Evolutionary conservation across 257 asterid species (phyloP).

Genomic region (Capsicum chinense): DNA sequence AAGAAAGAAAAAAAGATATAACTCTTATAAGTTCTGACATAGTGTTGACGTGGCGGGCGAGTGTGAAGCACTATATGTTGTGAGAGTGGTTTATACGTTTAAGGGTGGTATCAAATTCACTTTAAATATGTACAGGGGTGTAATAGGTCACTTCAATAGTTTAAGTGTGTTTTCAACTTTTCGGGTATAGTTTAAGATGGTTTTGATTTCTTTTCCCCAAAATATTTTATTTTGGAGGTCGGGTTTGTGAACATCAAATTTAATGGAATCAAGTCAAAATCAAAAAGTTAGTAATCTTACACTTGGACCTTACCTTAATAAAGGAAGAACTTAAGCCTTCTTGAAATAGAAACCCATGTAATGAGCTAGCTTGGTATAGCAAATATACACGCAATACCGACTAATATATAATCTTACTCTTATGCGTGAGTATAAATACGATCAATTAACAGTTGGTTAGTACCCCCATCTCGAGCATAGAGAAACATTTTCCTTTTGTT

Average conservation of each 20-base stretch:
- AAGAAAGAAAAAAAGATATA: no score
- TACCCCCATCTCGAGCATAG: not conserved
- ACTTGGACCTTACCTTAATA: not conserved
- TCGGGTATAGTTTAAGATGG: no score
- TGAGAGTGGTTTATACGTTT: no score
- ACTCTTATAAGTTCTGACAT: no score
- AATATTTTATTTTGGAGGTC: not conserved
- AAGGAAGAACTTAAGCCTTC: not conserved
- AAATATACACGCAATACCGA: not conserved
- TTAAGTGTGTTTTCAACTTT: no score
- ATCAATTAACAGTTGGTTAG: not conserved
- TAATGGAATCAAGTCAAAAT: not conserved
- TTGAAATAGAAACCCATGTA: not conserved
- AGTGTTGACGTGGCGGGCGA: no score
- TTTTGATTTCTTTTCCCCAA: no score
- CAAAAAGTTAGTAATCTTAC: not conserved
- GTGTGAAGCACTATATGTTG: no score
- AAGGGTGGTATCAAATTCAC: no score
- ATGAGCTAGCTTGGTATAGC: slow-evolving; percentile 6
- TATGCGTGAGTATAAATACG: not conserved
- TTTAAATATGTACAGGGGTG: no score
- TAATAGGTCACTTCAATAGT: no score
- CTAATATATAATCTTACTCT: not conserved
- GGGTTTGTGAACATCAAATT: not conserved
- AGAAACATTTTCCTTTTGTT: not conserved